Evolutionary conservation across 2,329 filamentous ascomycete species (phyloP).

Genomic region (Acarospora socialis): DNA sequence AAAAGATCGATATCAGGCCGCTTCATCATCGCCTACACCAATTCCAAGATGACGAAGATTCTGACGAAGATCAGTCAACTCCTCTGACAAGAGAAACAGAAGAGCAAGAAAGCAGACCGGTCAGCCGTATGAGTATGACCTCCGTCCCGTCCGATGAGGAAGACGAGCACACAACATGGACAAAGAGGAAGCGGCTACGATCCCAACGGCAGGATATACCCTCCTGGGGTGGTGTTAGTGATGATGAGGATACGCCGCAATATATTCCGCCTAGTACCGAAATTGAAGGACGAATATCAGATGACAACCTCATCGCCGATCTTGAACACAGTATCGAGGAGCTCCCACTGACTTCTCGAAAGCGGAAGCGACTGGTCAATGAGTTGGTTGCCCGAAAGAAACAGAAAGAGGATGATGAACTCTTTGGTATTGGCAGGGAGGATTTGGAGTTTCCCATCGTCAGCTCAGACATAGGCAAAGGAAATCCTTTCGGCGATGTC

Average conservation of each 20-base stretch:
- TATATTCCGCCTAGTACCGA: constrained; percentile 7
- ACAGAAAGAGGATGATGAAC: constrained; percentile 69
- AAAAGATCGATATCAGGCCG: constrained; percentile 54
- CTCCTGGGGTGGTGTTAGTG: constrained; percentile 22
- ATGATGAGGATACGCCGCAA: constrained; percentile 28
- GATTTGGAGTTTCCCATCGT: constrained; percentile 37
- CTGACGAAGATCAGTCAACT: constrained; percentile 71
- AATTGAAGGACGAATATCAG: constrained; percentile 51
- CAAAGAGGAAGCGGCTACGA: constrained; percentile 10
- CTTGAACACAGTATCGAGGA: constrained; percentile 41
- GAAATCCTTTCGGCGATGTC: constrained; percentile 33
- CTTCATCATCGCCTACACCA: constrained; percentile 67
- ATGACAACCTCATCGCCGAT: constrained; percentile 52
- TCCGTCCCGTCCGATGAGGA: constrained; percentile 40
- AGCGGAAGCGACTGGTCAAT: constrained; percentile 60
- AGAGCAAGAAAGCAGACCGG: constrained; percentile 67
- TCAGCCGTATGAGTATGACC: constrained; percentile 50
- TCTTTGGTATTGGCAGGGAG: constrained; percentile 51
- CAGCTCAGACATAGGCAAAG: constrained; percentile 34
- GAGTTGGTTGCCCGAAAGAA: constrained; percentile 61
- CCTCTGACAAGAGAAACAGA: constrained; percentile 64
- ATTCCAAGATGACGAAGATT: constrained; percentile 65
- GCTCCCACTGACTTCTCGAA: constrained; percentile 43
- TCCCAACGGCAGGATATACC: constrained; percentile 2
- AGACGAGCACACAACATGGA: constrained; percentile 25